These are phyloP conservation scores for Epichloe elymi DNA, from an alignment of 2,329 filamentous ascomycete genomes.

Conservation along the genomic window DNA sequence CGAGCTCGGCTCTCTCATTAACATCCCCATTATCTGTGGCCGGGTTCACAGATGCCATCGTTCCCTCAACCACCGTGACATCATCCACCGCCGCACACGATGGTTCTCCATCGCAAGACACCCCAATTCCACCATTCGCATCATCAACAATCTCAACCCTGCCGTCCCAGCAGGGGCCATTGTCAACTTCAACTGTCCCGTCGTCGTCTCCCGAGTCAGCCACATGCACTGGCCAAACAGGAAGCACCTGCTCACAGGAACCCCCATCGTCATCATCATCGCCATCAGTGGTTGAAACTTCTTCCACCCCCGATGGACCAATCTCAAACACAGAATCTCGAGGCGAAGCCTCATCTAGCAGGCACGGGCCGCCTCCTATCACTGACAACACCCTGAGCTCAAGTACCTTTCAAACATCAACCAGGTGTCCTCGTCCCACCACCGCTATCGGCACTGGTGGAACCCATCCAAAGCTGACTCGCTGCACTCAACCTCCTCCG, in stretches of 20 bases:
- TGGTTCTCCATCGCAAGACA: neutral
- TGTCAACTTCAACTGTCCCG: neutral
- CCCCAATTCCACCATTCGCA: no score
- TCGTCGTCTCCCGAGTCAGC: neutral
- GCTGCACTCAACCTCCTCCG: neutral
- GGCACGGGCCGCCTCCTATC: no score
- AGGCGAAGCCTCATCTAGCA: neutral
- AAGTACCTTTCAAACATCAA: neutral
- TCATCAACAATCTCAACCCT: no score
- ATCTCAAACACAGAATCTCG: neutral
- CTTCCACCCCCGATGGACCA: neutral
- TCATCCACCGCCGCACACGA: neutral
- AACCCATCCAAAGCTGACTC: neutral
- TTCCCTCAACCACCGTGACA: neutral
- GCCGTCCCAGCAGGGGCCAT: neutral
- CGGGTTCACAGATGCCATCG: neutral
- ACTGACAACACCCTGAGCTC: neutral
- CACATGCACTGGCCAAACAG: neutral
- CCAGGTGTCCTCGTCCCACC: neutral
- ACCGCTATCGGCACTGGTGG: neutral
- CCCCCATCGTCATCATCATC: neutral
- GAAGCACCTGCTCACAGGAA: neutral
- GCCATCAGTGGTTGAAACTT: neutral
- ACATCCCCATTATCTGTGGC: neutral
- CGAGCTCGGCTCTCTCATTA: neutral